phyloP scores from a whole-genome alignment of 1,284 basidiomycete genomes.

The Cerioporus squamosus region DNA sequence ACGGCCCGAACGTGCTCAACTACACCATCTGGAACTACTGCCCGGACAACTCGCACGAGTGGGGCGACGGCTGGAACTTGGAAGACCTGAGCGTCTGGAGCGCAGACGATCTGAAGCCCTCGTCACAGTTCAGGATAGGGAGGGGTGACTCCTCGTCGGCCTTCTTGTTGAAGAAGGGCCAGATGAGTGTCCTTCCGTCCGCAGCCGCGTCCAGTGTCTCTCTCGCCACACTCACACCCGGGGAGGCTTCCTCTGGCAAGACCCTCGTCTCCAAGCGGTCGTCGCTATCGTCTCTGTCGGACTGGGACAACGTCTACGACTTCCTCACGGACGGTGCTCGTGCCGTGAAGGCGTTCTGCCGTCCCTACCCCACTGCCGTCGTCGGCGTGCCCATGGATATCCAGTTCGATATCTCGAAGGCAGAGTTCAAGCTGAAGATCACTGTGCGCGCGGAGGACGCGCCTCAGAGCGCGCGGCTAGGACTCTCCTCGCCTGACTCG shows the following conservation, averaged over 20 bases:
- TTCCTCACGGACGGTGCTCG: slow-evolving; percentile 84
- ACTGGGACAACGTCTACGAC: slow-evolving; percentile 54
- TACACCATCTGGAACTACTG: slow-evolving; percentile 95
- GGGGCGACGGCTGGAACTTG: slow-evolving; percentile 97
- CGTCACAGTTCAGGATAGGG: slow-evolving; percentile 31
- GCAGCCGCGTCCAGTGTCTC: slow-evolving; percentile 37
- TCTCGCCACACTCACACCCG: slow-evolving; percentile 33
- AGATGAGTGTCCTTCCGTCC: slow-evolving; percentile 19
- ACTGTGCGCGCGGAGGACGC: slow-evolving; percentile 60
- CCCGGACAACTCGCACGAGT: slow-evolving; percentile 77
- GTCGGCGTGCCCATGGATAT: slow-evolving; percentile 73
- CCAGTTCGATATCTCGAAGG: slow-evolving; percentile 78
- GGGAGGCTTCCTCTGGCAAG: slow-evolving; percentile 13
- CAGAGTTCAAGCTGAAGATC: slow-evolving; percentile 73
- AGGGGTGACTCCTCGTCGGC: slow-evolving; percentile 37
- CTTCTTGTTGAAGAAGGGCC: slow-evolving; percentile 31
- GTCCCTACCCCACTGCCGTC: slow-evolving; percentile 80
- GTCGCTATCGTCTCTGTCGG: slow-evolving; percentile 10
- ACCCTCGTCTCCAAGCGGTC: slow-evolving; percentile 13
- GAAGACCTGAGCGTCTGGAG: slow-evolving; percentile 95
- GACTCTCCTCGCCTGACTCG: slow-evolving; percentile 21
- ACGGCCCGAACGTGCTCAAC: slow-evolving; percentile 83
- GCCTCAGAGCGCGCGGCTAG: slow-evolving; percentile 24
- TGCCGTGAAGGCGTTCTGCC: slow-evolving; percentile 80
- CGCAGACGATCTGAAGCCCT: slow-evolving; percentile 65